A percentile compares a stretch with the other conserved stretches of the same genome.
phyloP scores from a whole-genome alignment of 2,329 filamentous ascomycete species.

The Phaeosphaeria sp. region DNA sequence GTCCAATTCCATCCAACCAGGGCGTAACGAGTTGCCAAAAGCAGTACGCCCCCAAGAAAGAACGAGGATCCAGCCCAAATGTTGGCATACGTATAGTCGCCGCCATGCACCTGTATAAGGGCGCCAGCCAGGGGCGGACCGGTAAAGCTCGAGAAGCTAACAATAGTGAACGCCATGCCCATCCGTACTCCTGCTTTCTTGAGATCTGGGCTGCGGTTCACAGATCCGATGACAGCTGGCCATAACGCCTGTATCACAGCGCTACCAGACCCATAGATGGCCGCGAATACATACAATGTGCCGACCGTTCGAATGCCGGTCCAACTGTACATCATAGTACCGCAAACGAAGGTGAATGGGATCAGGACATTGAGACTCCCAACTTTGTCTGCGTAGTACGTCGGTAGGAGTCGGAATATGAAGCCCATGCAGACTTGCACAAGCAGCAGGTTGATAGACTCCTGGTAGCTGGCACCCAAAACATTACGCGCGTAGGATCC shows the following conservation, averaged over 20 bases:
- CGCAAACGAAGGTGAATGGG: constrained; percentile 55
- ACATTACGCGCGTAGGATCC: constrained; percentile 51
- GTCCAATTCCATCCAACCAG: constrained; percentile 39
- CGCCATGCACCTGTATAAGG: constrained; percentile 35
- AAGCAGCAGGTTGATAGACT: constrained; percentile 63
- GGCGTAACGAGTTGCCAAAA: constrained; percentile 34
- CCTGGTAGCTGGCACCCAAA: constrained; percentile 56
- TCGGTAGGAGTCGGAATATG: constrained; percentile 58
- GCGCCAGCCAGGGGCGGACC: constrained; percentile 46
- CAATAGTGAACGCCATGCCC: constrained; percentile 47
- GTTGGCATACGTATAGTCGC: constrained; percentile 45
- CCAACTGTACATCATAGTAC: constrained; percentile 51
- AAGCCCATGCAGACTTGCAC: constrained; percentile 58
- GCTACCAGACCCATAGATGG: constrained; percentile 36
- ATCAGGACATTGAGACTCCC: constrained; percentile 58
- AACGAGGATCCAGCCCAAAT: constrained; percentile 43
- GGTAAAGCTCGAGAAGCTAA: constrained; percentile 43
- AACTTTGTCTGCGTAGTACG: constrained; percentile 46
- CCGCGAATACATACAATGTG: constrained; percentile 38
- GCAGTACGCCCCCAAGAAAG: constrained; percentile 32
- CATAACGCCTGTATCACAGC: constrained; percentile 41
- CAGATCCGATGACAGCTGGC: constrained; percentile 31
- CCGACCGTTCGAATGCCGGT: constrained; percentile 33
- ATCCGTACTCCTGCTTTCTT: constrained; percentile 44
- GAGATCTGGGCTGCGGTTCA: constrained; percentile 43